phyloP scores from a whole-genome alignment of 352 stramenopile genomes.

The Phytophthora sp. region DNA sequence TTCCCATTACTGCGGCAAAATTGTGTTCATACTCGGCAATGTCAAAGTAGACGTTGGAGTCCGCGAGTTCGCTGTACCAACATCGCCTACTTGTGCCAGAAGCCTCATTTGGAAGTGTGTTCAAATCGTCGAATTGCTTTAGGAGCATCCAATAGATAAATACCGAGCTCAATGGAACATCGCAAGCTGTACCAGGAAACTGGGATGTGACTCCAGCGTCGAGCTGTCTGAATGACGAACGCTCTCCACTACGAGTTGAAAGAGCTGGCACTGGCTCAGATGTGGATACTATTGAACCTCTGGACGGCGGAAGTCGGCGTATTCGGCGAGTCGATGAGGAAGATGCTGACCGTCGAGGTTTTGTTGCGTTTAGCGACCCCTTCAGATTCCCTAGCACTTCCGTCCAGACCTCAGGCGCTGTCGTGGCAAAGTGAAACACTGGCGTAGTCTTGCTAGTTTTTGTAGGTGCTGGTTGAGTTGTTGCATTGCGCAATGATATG shows the following conservation, averaged over 20 bases:
- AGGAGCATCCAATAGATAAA: slow-evolving; percentile 41
- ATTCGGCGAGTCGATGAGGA: slow-evolving; percentile 28
- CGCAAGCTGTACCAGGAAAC: slow-evolving; percentile 38
- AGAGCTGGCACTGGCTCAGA: background rate
- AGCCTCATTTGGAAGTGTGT: background rate
- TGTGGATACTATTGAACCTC: background rate
- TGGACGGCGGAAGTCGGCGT: slow-evolving; percentile 17
- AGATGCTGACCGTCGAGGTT: slow-evolving; percentile 6
- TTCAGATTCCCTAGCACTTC: slow-evolving; percentile 13
- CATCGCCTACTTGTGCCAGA: background rate
- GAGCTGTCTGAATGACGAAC: slow-evolving; percentile 36
- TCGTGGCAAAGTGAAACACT: slow-evolving; percentile 41
- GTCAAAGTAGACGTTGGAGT: slow-evolving; percentile 49
- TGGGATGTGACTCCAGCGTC: slow-evolving; percentile 20
- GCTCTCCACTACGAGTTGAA: slow-evolving; percentile 2
- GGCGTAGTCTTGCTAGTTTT: slow-evolving; percentile 14
- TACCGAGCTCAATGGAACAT: slow-evolving; percentile 41
- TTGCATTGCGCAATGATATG: slow-evolving; percentile 13
- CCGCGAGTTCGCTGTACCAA: background rate
- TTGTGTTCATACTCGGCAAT: slow-evolving; percentile 42
- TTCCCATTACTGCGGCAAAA: slow-evolving; percentile 32
- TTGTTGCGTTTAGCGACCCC: background rate
- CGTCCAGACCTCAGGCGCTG: slow-evolving; percentile 25
- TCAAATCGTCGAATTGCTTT: background rate
- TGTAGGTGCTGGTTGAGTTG: background rate